Evolutionary conservation across 352 stramenopile species (phyloP), one percentile per base, ranked within the genome.

Genomic region (Phytophthora tubulina): DNA sequence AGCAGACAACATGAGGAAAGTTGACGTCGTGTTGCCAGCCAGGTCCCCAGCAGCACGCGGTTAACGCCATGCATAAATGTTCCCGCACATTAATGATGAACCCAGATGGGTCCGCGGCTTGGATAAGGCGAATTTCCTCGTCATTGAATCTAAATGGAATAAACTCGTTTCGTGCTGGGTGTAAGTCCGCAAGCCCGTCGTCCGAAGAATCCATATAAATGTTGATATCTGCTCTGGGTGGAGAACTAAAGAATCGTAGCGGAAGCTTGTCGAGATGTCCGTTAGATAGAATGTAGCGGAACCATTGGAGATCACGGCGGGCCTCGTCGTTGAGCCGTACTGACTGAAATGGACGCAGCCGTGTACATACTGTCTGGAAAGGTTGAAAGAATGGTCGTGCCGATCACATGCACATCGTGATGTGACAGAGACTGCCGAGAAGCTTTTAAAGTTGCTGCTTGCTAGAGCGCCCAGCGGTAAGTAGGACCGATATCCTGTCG

Each of bases 61-160:
- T 21, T 3, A 68, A 27, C 6, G 57, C 57, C 32, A 73, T 68
- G 35, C 57, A 63, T 3, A 73, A 63, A 35, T 68, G 57, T 44
- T 73, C 56, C 3, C 57, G 56, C 5, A 73, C 66, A 15, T 68
- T 73, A 21, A 72, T 72, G 8, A 10, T 60, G 32, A 72, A 61
- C 0, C 64, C 55, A 0, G 48, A 51, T 1, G 7, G 5, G 1
- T 41, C 36, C 1, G 55, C 36, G 15, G 45, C 11, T 30, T 54
- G 3, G 6, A 62, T 55, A 0, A 63, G 14, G 10, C 3, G 21
- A 3, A 5, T 6, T 13, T 75, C 61, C 0, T 66, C 54, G 2
- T 3, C 31, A 13, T 75, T 60, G 17, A 75, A 67, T 0, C n/a
- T 17, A 1, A 67, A 3, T 3, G 63, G 67, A 33, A 75, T 59